Evolutionary conservation across 352 stramenopile genomes (phyloP).

Genomic region (Phytophthora rubi): DNA sequence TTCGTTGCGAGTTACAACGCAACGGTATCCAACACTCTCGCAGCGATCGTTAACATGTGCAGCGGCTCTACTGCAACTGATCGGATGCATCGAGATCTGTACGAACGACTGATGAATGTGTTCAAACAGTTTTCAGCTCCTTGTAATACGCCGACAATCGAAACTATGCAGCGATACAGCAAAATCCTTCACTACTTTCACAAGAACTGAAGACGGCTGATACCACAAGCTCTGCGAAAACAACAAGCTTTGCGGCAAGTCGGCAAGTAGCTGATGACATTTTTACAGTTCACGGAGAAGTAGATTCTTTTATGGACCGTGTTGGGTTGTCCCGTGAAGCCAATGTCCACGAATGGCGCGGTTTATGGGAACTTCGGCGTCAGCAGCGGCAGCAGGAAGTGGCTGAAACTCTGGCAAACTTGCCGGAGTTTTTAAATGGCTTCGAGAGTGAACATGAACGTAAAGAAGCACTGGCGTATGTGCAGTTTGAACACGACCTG

Average conservation of each 20-base stretch:
- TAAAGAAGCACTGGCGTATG: slow-evolving; percentile 4
- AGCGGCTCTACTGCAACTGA: not conserved
- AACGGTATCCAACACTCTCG: not conserved
- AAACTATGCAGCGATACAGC: not conserved
- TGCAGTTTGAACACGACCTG: slow-evolving; percentile 11
- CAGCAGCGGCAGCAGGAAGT: not conserved
- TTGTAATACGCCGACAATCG: not conserved
- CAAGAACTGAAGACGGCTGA: not conserved
- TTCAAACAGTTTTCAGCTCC: not conserved
- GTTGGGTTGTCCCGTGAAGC: not conserved
- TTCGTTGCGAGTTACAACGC: not conserved
- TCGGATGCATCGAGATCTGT: not conserved
- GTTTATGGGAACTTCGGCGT: slow-evolving; percentile 6
- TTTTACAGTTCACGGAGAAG: slow-evolving; percentile 1
- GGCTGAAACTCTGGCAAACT: not conserved
- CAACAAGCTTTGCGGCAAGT: not conserved
- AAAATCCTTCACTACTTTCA: not conserved
- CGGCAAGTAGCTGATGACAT: slow-evolving; percentile 9
- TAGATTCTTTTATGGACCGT: slow-evolving; percentile 7
- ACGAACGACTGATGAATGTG: slow-evolving; percentile 5
- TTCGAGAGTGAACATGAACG: slow-evolving; percentile 1
- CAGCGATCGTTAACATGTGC: not conserved
- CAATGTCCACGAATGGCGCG: slow-evolving; percentile 5
- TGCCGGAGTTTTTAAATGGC: slow-evolving; percentile 1
- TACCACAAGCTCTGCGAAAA: not conserved